Evolutionary conservation across 371 early-diverging fungal genomes (phyloP).

Genomic region (Dichotomocladium elegans): DNA sequence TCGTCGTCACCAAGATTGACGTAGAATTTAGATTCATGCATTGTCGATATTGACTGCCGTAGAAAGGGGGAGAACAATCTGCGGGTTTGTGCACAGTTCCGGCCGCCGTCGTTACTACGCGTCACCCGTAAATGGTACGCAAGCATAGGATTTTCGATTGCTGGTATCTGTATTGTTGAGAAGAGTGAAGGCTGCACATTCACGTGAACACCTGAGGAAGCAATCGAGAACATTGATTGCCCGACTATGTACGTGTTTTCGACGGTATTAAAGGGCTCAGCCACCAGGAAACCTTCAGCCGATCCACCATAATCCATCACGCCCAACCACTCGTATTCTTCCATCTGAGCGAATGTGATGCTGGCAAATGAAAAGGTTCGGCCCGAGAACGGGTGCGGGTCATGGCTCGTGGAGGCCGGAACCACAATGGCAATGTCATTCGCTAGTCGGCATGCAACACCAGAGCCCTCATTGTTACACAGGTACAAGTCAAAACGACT

Average conservation of each 20-base stretch:
- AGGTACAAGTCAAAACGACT: slow-evolving; percentile 40
- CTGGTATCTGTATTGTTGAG: slow-evolving; percentile 51
- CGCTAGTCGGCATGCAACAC: slow-evolving; percentile 19
- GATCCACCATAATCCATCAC: slow-evolving; percentile 34
- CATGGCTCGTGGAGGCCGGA: slow-evolving; percentile 44
- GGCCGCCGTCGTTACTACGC: slow-evolving; percentile 26
- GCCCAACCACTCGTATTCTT: slow-evolving; percentile 38
- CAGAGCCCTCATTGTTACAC: slow-evolving; percentile 26
- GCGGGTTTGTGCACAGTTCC: too few species aligned
- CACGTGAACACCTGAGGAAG: slow-evolving; percentile 32
- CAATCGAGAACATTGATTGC: slow-evolving; percentile 45
- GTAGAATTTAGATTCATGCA: slow-evolving; percentile 73
- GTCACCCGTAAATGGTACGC: slow-evolving; percentile 55
- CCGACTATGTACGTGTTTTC: slow-evolving; percentile 27
- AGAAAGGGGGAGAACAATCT: slow-evolving; percentile 56
- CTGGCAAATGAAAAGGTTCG: slow-evolving; percentile 42
- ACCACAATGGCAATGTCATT: slow-evolving; percentile 26
- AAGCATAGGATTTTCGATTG: slow-evolving; percentile 58
- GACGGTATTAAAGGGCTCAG: slow-evolving; percentile 41
- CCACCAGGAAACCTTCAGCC: slow-evolving; percentile 46
- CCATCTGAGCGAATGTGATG: slow-evolving; percentile 38
- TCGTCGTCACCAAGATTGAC: slow-evolving; percentile 40
- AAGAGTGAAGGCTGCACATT: slow-evolving; percentile 35
- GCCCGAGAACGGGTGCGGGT: slow-evolving; percentile 33
- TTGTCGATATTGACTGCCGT: slow-evolving; percentile 67